Base-by-base conservation (phyloP, 768 basidiomycete genomes). In the Mycena filopes region DNA sequence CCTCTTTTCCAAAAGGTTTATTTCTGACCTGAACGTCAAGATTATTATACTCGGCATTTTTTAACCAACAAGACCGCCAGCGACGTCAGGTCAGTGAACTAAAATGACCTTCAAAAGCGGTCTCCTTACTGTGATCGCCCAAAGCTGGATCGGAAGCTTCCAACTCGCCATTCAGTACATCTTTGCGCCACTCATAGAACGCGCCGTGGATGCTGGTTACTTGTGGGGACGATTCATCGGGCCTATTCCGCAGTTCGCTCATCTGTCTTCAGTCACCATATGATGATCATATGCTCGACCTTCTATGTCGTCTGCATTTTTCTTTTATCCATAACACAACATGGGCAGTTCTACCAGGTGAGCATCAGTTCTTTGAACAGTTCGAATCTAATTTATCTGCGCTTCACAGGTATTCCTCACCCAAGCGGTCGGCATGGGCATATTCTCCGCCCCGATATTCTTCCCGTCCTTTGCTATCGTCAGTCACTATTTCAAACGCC, bases 401-500 rank as follows among this genome's bases (percentile, higher is more conserved):
- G 58, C 50, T 13, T 66, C 68, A 36, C 60, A 84, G 78, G 76
- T 85, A 20, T 86, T 88, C 70, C 75, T 88, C 15, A 76, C 84
- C 0, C 86, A 89, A 74, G 86, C 82, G 5, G 74, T 89, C n/a
- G 86, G 84, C n/a, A 82, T 85, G 75, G 87, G 87, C 2, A 60
- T 75, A 28, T 74, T 72, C n/a, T 71, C 73, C 31, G 74, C 73
- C 8, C 61, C 75, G 56, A 68, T 78, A n/a, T 83, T 81, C 68
- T 69, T 80, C 26, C 82, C 81, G 0, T 72, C 77, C 1, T 67
- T 82, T 21, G 74, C 76, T 1, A 79, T 80, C 42, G 70, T 81
- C 7, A 67, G 74, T 3, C 80, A 82, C 56, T 77, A 76, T 59
- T 83, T 82, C 67, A 66, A 72, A 36, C 71, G 67, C 8, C 67